These are phyloP conservation scores for Hibiscus trionum DNA, from an alignment of 345 rosid genomes.

Conservation along the genomic window DNA sequence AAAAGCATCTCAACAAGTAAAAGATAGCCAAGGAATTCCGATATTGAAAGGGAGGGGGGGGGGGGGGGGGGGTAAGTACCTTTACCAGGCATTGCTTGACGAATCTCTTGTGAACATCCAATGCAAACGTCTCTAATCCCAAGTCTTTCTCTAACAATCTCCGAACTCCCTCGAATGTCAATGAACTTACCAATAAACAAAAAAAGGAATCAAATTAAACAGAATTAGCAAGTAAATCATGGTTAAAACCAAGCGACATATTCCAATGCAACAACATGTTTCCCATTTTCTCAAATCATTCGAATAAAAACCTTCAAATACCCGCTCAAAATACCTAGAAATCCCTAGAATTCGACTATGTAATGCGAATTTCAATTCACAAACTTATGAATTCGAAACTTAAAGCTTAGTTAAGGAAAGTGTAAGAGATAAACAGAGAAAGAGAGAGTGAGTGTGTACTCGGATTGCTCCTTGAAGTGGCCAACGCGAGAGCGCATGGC, in stretches of 20 bases:
- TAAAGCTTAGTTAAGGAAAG: background rate
- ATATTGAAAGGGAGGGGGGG: background rate
- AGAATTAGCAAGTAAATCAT: background rate
- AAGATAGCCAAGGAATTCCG: background rate
- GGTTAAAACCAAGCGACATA: background rate
- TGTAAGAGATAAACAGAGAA: conserved; percentile 4
- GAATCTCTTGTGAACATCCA: conserved; percentile 76
- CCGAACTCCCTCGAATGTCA: conserved; percentile 80
- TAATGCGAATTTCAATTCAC: background rate
- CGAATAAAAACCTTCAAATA: background rate
- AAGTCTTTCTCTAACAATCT: conserved; percentile 78
- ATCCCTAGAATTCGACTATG: background rate
- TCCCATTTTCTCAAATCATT: background rate
- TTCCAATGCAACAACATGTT: background rate
- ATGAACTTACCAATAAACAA: conserved; percentile 23
- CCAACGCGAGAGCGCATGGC: conserved; percentile 69
- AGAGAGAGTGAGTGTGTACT: conserved; percentile 28
- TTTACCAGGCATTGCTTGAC: conserved; percentile 49
- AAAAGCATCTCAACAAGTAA: background rate
- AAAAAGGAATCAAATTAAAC: background rate
- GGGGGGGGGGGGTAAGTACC: conserved; percentile 19
- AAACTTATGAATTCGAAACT: background rate
- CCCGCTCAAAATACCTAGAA: background rate
- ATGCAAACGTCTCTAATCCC: conserved; percentile 50
- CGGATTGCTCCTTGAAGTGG: conserved; percentile 60